Evolutionary conservation across 1,284 basidiomycete genomes (phyloP).

Genomic region (Marasmius sp.): DNA sequence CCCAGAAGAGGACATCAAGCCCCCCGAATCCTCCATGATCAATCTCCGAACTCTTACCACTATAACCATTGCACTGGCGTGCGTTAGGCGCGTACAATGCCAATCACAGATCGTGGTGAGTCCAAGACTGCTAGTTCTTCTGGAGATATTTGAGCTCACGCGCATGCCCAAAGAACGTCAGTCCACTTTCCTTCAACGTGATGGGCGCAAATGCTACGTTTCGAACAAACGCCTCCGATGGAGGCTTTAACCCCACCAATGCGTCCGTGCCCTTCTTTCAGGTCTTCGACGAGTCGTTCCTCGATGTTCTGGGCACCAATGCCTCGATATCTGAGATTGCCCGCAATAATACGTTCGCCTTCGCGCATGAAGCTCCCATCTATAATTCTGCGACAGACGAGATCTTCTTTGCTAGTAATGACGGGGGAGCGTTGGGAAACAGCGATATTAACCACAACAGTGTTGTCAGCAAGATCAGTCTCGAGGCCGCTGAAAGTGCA

Average conservation of each 20-base stretch:
- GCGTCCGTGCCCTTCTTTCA: constrained; percentile 64
- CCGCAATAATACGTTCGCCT: constrained; percentile 56
- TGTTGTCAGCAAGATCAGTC: constrained; percentile 43
- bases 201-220: constrained; percentile 38
- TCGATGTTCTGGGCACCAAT: constrained; percentile 54
- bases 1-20: too few species aligned
- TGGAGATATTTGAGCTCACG: too few species aligned
- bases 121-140: too few species aligned
- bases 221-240: constrained; percentile 34
- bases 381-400: constrained; percentile 43
- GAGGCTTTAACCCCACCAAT: constrained; percentile 42
- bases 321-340: constrained; percentile 62
- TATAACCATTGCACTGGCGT: too few species aligned
- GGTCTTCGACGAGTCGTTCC: constrained; percentile 62
- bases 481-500: constrained; percentile 43
- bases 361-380: constrained; percentile 76
- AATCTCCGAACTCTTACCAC: too few species aligned
- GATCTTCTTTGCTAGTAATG: constrained; percentile 44
- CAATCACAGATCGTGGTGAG: too few species aligned
- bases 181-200: constrained; percentile 43
- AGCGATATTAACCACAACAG: constrained; percentile 47
- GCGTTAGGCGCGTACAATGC: too few species aligned
- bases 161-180: constrained; percentile 31
- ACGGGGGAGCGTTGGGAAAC: constrained; percentile 40
- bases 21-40: too few species aligned